phyloP scores from a whole-genome alignment of 1,284 basidiomycete species.

The Amylostereum areolatum region DNA sequence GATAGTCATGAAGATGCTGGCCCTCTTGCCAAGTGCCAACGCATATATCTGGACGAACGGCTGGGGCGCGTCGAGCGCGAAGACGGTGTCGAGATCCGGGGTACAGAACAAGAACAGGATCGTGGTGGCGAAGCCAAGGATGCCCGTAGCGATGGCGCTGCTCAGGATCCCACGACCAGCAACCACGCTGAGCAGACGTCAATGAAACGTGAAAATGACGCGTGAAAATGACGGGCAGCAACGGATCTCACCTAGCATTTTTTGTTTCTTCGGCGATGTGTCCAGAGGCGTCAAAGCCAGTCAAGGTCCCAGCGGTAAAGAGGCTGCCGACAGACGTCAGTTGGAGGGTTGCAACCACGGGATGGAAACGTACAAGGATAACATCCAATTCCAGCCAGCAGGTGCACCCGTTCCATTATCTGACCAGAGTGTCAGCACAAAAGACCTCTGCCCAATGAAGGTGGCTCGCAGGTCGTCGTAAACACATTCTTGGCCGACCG shows the following conservation, averaged over 20 bases:
- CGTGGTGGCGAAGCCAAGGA: slow-evolving; percentile 67
- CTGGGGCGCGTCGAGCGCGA: slow-evolving; percentile 73
- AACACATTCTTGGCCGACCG: slow-evolving; percentile 76
- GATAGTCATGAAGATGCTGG: slow-evolving; percentile 78
- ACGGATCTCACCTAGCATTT: slow-evolving; percentile 57
- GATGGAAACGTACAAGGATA: slow-evolving; percentile 56
- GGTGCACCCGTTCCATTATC: slow-evolving; percentile 85
- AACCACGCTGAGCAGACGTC: slow-evolving; percentile 42
- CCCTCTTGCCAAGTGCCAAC: slow-evolving; percentile 70
- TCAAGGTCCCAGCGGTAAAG: slow-evolving; percentile 78
- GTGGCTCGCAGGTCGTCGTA: slow-evolving; percentile 57
- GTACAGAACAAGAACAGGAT: slow-evolving; percentile 85
- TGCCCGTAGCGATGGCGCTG: slow-evolving; percentile 68
- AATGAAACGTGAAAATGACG: not conserved
- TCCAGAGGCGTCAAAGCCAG: slow-evolving; percentile 84
- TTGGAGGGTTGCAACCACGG: not conserved
- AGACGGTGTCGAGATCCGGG: slow-evolving; percentile 68
- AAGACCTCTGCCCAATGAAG: too few relatives aligned
- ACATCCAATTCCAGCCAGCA: slow-evolving; percentile 80
- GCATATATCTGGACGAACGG: slow-evolving; percentile 85
- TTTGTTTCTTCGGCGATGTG: slow-evolving; percentile 89
- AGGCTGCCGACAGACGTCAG: slow-evolving; percentile 39
- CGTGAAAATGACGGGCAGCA: slow-evolving; percentile 1
- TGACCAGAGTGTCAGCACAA: slow-evolving; percentile 19
- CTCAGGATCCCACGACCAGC: slow-evolving; percentile 76